Evolutionary conservation across 768 basidiomycete genomes (phyloP).

Genomic region (Mycena floridula): DNA sequence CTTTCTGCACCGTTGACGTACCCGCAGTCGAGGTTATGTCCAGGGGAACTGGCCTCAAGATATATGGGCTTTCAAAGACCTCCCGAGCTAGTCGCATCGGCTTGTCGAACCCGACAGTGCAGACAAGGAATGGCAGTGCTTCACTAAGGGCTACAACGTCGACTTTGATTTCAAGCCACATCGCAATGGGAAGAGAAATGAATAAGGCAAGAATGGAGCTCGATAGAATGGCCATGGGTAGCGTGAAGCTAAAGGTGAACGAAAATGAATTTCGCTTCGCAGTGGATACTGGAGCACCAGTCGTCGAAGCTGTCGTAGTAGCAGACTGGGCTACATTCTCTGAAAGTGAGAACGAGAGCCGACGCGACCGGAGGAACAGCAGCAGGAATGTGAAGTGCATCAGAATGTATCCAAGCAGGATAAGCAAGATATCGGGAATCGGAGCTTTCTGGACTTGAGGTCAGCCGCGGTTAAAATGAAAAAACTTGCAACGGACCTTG

Average conservation of each 20-base stretch:
- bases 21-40: too few relatives aligned
- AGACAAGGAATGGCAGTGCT: constrained; percentile 95
- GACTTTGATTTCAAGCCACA: constrained; percentile 73
- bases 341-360: constrained; percentile 50
- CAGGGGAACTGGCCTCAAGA: constrained; percentile 32
- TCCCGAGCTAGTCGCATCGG: constrained; percentile 87
- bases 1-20: not conserved
- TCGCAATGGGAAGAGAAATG: constrained; percentile 71
- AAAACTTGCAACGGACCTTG: constrained; percentile 43
- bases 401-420: constrained; percentile 87
- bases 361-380: constrained; percentile 81
- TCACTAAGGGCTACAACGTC: constrained; percentile 93
- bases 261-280: too few relatives aligned
- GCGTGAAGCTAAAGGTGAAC: constrained; percentile 48
- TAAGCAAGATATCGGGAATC: constrained; percentile 91
- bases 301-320: not conserved
- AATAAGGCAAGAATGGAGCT: constrained; percentile 82
- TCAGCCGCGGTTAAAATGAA: constrained; percentile 1
- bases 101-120: constrained; percentile 98
- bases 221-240: constrained; percentile 60
- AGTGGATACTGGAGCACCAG: too few relatives aligned
- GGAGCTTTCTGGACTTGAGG: constrained; percentile 67
- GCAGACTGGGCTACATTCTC: not conserved
- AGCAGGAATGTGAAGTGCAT: constrained; percentile 97
- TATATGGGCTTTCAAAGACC: constrained; percentile 79